Base-by-base conservation (phyloP, 2,329 filamentous ascomycete species). In the Diaporthe citri region DNA sequence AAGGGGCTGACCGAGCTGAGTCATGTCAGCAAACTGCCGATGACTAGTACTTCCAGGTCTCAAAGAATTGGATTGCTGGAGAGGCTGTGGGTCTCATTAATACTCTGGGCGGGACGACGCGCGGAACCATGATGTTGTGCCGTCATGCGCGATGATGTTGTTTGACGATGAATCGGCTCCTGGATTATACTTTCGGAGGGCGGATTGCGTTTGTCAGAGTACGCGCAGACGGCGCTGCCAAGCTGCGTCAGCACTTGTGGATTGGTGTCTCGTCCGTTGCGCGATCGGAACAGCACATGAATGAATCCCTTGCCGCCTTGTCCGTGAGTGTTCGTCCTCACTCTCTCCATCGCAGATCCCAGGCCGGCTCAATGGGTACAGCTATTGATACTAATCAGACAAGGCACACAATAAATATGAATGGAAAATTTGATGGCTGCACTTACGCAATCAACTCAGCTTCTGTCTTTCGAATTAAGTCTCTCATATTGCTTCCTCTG, bases 221-320 rank as follows among this genome's bases (percentile, higher is more conserved):
- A 39, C 25, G 46, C 46, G 64, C 43, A 36, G 10, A 34, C 20
- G 28, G 28, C 22, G 22, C 2, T 12, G 62, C 62, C 62, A 51
- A 67, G 62, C 62, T 67, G 12, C 43, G 43, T 66, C 43, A 36
- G 60, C 60, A 6, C 41, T 34, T 62, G 12, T 46, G 60, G 43
- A 34, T 34, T 48, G 28, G 28, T 31, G 41, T 46, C 5, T 25
- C 10, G 9, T 7, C 60, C 17, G 12, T 66, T 48, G 60, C 60
- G 60, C 17, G 41, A 66, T 66, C 60, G 60, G 60, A 48, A 25
- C 60, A 36, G 20, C 25, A 17, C 28, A 66, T 66, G 10, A 51
- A n/a, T 66, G 6, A 56, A 46, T 46, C n/a, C 28, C 4, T 6
- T 41, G 36, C 46, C 15, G 59, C 9, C 17, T 15, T 48, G 13